These are phyloP conservation scores for Dactylella cylindrospora DNA, from an alignment of 2,329 filamentous ascomycete species.

Conservation along the genomic window DNA sequence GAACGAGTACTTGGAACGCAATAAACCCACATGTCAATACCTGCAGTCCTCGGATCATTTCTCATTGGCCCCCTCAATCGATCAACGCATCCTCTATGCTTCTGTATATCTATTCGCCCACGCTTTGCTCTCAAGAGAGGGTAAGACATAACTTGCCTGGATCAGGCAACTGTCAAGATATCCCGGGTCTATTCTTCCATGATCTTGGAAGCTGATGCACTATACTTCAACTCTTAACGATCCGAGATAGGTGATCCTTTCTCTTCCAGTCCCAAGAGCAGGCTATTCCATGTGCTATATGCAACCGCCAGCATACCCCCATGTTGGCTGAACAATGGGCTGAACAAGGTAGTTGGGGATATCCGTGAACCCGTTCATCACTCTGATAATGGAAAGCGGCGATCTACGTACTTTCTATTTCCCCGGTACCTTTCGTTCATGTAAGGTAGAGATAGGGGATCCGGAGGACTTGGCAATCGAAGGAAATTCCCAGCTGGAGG, in stretches of 20 bases:
- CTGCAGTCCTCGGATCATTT: background rate
- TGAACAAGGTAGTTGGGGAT: conserved; percentile 11
- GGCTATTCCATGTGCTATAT: too few relatives aligned
- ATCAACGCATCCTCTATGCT: background rate
- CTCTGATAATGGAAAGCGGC: conserved; percentile 18
- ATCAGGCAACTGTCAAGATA: conserved; percentile 33
- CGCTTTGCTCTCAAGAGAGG: background rate
- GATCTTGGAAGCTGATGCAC: conserved; percentile 16
- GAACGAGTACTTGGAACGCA: too few relatives aligned
- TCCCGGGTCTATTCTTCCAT: conserved; percentile 8
- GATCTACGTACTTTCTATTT: conserved; percentile 15
- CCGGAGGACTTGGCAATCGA: conserved; percentile 15
- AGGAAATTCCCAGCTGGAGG: background rate
- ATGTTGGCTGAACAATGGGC: background rate
- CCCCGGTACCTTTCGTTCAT: conserved; percentile 15
- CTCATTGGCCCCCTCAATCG: conserved; percentile 4
- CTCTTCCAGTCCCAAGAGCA: too few relatives aligned
- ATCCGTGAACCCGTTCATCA: background rate
- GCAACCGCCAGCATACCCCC: too few relatives aligned
- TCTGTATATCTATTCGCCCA: background rate
- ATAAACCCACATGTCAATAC: too few relatives aligned
- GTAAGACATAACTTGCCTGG: conserved; percentile 12
- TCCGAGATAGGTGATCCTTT: too few relatives aligned
- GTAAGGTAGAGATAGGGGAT: background rate
- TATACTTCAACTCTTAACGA: too few relatives aligned